These are phyloP conservation scores for Styphnolobium japonicum DNA, from an alignment of 306 rosid genomes.

Conservation along the genomic window DNA sequence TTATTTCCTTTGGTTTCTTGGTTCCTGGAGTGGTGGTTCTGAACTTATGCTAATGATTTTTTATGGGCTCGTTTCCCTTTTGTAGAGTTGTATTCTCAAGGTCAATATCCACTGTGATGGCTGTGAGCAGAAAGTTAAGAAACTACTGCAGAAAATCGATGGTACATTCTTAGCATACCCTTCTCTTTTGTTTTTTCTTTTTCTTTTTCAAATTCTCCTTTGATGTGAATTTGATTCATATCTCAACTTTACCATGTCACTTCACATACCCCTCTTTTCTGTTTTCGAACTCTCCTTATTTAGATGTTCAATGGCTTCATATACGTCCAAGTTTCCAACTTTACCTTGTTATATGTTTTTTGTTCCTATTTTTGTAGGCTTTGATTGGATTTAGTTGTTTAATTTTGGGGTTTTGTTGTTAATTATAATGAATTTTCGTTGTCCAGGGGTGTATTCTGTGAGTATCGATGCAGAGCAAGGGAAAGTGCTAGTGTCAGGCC, in stretches of 20 bases:
- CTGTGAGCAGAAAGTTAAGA: conserved; percentile 67
- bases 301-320: background rate
- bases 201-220: background rate
- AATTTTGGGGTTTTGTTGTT: background rate
- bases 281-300: background rate
- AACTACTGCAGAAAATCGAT: conserved; percentile 63
- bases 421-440: background rate
- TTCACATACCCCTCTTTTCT: background rate
- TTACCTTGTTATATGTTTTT: background rate
- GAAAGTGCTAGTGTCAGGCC: conserved; percentile 55
- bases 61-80: background rate
- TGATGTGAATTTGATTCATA: background rate
- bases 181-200: background rate
- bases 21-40: background rate
- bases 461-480: conserved; percentile 56
- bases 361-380: background rate
- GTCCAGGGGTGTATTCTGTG: conserved; percentile 51
- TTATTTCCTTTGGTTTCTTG: background rate
- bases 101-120: conserved; percentile 76
- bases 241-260: background rate
- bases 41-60: background rate
- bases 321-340: background rate
- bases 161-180: conserved; percentile 34
- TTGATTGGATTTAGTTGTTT: background rate
- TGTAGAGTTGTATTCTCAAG: conserved; percentile 59